Evolutionary conservation across 192 early-diverging fungal species (phyloP), one percentile per base, ranked within the genome.

Genomic region (Kickxella alabastrina): DNA sequence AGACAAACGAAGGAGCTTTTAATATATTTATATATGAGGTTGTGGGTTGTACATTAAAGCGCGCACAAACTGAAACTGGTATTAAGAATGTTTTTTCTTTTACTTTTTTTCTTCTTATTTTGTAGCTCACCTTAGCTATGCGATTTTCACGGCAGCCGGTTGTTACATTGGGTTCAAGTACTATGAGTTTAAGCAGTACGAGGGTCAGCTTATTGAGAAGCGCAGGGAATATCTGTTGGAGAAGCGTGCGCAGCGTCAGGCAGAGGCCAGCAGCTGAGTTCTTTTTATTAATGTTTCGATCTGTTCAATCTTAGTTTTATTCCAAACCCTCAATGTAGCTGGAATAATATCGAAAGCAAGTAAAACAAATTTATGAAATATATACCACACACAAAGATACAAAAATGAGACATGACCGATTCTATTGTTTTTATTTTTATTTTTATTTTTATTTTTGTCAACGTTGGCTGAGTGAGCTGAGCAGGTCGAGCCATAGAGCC

Each of bases 61-160:
- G n/a, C n/a, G n/a, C 10, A 39, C 26, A 17, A 15, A 27, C 21
- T 3, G 22, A 43, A 23, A 6, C 41, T n/a, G n/a, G n/a, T 24
- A 23, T 3, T 23, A 1, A 24, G 2, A 43, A 10, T 13, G 15
- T 24, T 23, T 23, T 43, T 19, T 10, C 22, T 4, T 12, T 19
- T 39, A 4, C 12, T 43, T 4, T 19, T 10, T 2, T 10, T 46
- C n/a, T 17, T 17, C 10, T 23, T 26, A 6, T 37, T 2, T 1
- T 52, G 44, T 66, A 66, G 63, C 72, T 9, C 65, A 54, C 19
- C 10, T 67, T 49, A 75, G 65, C 52, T 75, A 75, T 15, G 60
- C 40, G 22, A 49, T 75, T 14, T 60, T 56, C 36, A 44, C 43
- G 18, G 41, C 57, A 21, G 51, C 52, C 17, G 72, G 72, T 1